These are phyloP conservation scores for Vicia villosa DNA, from an alignment of 306 rosid genomes.

Conservation along the genomic window DNA sequence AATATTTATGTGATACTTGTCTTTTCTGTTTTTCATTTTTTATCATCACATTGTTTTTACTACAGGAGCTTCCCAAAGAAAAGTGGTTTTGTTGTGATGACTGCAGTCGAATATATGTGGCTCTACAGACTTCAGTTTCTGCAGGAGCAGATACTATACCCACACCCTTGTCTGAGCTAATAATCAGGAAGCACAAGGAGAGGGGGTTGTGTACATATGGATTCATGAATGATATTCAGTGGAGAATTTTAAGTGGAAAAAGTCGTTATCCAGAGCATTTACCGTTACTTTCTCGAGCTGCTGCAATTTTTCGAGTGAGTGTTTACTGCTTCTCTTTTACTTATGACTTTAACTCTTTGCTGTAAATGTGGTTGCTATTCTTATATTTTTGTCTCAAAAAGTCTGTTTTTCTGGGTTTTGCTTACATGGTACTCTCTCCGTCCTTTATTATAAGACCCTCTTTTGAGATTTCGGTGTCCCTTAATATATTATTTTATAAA, in stretches of 20 bases:
- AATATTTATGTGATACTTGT: conserved; percentile 28
- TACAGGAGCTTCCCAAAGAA: conserved; percentile 93
- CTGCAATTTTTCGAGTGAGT: conserved; percentile 93
- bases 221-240: conserved; percentile 61
- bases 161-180: conserved; percentile 50
- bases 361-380: background rate
- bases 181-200: conserved; percentile 72
- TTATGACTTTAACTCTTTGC: conserved; percentile 14
- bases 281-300: conserved; percentile 89
- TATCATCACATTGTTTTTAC: conserved; percentile 13
- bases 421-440: background rate
- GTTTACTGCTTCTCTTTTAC: conserved; percentile 27
- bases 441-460: background rate
- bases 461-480: background rate
- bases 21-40: conserved; percentile 30
- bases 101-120: conserved; percentile 74
- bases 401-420: background rate
- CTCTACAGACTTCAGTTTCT: conserved; percentile 66
- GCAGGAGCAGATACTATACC: conserved; percentile 72
- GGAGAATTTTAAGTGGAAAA: conserved; percentile 95
- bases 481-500: background rate
- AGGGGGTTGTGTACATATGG: conserved; percentile 66
- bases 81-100: conserved; percentile 98
- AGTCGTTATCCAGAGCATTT: conserved; percentile 89
- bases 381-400: background rate